phyloP scores from a whole-genome alignment of 2,329 filamentous ascomycete species.

The Ceratocystis huliohia region DNA sequence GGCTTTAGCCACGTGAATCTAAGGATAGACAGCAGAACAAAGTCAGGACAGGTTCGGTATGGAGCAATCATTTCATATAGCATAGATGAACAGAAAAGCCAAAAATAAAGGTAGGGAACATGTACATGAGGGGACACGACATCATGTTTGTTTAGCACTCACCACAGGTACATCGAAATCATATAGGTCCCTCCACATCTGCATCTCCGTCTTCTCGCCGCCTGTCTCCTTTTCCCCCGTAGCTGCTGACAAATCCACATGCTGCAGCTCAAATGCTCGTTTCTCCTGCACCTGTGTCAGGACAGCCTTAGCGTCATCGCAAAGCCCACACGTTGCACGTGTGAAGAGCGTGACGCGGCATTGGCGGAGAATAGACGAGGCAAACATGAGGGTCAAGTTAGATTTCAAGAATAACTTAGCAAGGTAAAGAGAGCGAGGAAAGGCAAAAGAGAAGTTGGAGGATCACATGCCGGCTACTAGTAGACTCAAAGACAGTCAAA shows the following conservation, averaged over 20 bases:
- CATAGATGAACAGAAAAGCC: not conserved
- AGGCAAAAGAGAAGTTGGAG: not conserved
- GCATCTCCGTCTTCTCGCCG: constrained; percentile 33
- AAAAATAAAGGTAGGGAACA: not conserved
- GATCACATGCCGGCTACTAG: not conserved
- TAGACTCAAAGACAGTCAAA: not conserved
- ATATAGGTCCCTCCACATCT: constrained; percentile 59
- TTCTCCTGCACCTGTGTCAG: constrained; percentile 37
- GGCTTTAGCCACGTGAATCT: constrained; percentile 52
- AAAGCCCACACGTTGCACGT: constrained; percentile 58
- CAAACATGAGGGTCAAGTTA: constrained; percentile 33
- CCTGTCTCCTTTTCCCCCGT: too few species aligned
- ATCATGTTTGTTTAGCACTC: constrained; percentile 25
- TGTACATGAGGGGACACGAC: not conserved
- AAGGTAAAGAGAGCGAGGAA: too few species aligned
- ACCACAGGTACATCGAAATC: constrained; percentile 76
- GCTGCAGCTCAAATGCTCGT: constrained; percentile 54
- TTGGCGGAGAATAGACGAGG: constrained; percentile 38
- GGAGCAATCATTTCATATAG: too few species aligned
- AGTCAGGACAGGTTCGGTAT: not conserved
- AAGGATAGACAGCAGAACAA: not conserved
- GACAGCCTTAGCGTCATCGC: constrained; percentile 53
- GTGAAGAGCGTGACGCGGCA: constrained; percentile 65
- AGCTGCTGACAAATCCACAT: constrained; percentile 55
- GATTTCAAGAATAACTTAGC: not conserved